phyloP scores from a whole-genome alignment of 2,329 filamentous ascomycete genomes.

The Tolypocladium cylindrosporum region DNA sequence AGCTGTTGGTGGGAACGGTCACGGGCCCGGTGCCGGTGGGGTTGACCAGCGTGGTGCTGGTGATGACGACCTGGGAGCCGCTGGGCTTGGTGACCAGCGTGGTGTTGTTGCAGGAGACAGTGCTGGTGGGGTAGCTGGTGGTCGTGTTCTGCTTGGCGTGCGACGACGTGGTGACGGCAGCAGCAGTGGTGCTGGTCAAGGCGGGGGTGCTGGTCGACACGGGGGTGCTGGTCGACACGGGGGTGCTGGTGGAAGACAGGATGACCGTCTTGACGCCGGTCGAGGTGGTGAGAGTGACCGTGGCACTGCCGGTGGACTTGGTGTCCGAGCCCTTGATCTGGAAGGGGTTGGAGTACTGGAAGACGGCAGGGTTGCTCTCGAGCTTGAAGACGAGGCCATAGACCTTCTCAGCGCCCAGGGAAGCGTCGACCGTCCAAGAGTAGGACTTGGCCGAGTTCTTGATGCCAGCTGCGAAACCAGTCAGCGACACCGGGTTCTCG shows the following conservation, averaged over 20 bases:
- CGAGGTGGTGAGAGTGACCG: slow-evolving; percentile 16
- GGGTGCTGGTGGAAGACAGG: slow-evolving; percentile 10
- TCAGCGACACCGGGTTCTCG: background rate
- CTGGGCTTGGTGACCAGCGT: slow-evolving; percentile 2
- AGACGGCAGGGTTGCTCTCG: slow-evolving; percentile 30
- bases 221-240: slow-evolving; percentile 9
- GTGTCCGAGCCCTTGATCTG: slow-evolving; percentile 26
- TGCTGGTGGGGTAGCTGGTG: slow-evolving; percentile 7
- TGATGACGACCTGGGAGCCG: slow-evolving; percentile 8
- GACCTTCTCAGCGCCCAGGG: slow-evolving; percentile 32
- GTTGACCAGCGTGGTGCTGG: slow-evolving; percentile 11
- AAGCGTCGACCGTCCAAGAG: slow-evolving; percentile 38
- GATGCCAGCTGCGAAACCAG: slow-evolving; percentile 29
- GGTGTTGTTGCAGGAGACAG: background rate
- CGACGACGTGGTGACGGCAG: slow-evolving; percentile 11
- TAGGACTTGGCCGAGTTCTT: slow-evolving; percentile 33
- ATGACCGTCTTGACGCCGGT: slow-evolving; percentile 20
- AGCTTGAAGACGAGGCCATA: slow-evolving; percentile 50
- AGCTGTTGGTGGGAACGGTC: slow-evolving; percentile 7
- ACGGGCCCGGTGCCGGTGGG: slow-evolving; percentile 12
- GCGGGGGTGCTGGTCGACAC: slow-evolving; percentile 10
- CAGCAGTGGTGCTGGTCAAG: background rate
- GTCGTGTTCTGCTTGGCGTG: slow-evolving; percentile 10
- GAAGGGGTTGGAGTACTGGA: slow-evolving; percentile 43
- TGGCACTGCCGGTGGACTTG: background rate